These are phyloP conservation scores for Harringtonia lauricola DNA, from an alignment of 2,329 filamentous ascomycete genomes.

Conservation along the genomic window DNA sequence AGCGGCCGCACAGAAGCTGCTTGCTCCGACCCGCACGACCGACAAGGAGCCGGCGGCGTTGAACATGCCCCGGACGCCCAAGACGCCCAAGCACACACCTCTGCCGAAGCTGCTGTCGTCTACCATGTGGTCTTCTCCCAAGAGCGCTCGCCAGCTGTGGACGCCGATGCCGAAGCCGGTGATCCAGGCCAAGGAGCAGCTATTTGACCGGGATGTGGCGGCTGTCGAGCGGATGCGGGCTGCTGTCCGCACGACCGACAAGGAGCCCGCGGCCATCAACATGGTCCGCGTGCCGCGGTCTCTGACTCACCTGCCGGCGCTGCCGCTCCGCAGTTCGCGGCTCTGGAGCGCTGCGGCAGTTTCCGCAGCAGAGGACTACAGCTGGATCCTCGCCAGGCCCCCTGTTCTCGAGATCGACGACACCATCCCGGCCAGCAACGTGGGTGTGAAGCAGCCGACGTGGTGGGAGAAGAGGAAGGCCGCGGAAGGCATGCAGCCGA, in stretches of 20 bases:
- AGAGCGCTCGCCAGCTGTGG: not conserved
- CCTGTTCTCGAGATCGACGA: constrained; percentile 2
- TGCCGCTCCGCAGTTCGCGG: constrained; percentile 12
- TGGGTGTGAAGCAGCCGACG: constrained; percentile 8
- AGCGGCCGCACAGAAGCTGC: constrained; percentile 5
- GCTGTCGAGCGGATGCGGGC: not conserved
- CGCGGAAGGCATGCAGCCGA: not conserved
- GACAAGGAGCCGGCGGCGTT: constrained; percentile 16
- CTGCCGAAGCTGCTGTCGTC: constrained; percentile 16
- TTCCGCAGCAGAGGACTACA: constrained; percentile 6
- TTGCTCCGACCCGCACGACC: constrained; percentile 10
- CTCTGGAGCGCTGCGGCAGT: constrained; percentile 15
- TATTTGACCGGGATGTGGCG: constrained; percentile 1
- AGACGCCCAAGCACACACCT: constrained; percentile 13
- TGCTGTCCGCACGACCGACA: not conserved
- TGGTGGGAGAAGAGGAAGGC: constrained; percentile 12
- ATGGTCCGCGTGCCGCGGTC: constrained; percentile 14
- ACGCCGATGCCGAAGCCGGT: not conserved
- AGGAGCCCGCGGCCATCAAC: constrained; percentile 16
- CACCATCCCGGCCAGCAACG: constrained; percentile 4
- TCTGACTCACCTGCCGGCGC: not conserved
- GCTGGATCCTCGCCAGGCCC: constrained; percentile 17
- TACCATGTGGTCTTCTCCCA: constrained; percentile 14
- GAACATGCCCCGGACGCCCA: constrained; percentile 17
- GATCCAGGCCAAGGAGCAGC: not conserved